Conservation (phyloP, 306 rosid genomes). For the Pterocarpus santalinus region DNA sequence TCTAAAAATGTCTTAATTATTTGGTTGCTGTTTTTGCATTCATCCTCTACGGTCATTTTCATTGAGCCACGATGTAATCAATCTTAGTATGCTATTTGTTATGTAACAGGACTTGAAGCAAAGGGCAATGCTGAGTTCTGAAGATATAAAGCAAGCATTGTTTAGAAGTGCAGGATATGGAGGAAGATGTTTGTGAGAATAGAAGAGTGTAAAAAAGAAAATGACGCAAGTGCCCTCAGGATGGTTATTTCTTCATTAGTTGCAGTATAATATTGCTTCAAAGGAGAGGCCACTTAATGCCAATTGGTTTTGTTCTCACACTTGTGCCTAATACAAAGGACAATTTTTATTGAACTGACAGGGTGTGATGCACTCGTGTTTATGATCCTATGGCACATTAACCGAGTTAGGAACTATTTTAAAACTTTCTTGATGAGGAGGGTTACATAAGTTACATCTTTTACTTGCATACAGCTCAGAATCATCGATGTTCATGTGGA, state of each 20-base stretch:
- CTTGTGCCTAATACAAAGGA: conserved; percentile 11
- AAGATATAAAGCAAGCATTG: conserved; percentile 81
- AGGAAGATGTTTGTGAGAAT: conserved; percentile 81
- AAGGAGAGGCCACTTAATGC: conserved; percentile 21
- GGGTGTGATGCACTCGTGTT: conserved; percentile 35
- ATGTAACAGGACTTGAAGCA: conserved; percentile 64
- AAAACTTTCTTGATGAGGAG: not conserved
- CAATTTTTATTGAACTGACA: not conserved
- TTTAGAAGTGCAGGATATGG: conserved; percentile 95
- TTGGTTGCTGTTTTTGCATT: not conserved
- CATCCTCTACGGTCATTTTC: not conserved
- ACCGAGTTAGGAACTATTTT: not conserved
- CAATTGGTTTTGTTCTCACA: conserved; percentile 24
- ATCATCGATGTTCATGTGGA: conserved; percentile 33
- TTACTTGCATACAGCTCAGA: not conserved
- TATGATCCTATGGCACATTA: conserved; percentile 41
- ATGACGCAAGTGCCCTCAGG: conserved; percentile 11
- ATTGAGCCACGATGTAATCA: not conserved
- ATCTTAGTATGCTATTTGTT: conserved; percentile 29
- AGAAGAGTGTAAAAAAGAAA: not conserved
- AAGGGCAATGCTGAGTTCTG: conserved; percentile 56
- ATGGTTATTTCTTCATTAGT: conserved; percentile 25
- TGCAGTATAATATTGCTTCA: conserved; percentile 39
- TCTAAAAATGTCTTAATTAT: not conserved
- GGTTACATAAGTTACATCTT: not conserved